Percentiles rank a stretch among this genome's conserved stretches.
phyloP scores from a whole-genome alignment of 73 alveolate species.

The Stentor coeruleus region DNA sequence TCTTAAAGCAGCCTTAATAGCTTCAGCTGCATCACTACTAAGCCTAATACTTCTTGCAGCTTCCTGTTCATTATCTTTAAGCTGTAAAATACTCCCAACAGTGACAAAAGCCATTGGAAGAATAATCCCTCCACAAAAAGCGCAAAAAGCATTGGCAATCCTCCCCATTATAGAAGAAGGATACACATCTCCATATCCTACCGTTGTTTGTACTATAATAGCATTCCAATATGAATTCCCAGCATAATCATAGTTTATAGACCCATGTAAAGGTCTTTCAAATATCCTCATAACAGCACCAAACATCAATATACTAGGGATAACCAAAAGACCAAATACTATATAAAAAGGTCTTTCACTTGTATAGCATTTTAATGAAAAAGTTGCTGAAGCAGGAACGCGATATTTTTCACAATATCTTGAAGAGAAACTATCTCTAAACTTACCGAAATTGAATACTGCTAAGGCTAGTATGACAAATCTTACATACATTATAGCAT shows the following conservation, averaged over 20 bases:
- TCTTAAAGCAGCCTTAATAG: not conserved
- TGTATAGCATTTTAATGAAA: not conserved
- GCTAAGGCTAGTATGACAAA: not conserved
- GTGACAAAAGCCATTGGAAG: not conserved
- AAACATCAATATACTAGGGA: slow-evolving; percentile 15
- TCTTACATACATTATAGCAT: slow-evolving; percentile 15
- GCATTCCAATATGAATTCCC: not conserved
- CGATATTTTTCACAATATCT: slow-evolving; percentile 13
- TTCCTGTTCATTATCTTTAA: not conserved
- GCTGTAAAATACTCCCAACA: not conserved
- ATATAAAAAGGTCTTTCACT: not conserved
- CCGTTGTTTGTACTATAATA: not conserved
- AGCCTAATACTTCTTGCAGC: not conserved
- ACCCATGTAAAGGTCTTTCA: slow-evolving; percentile 4
- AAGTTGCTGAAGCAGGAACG: slow-evolving; percentile 16
- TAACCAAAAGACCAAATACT: not conserved
- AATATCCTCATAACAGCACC: slow-evolving; percentile 13
- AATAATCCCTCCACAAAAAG: not conserved
- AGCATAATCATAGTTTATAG: not conserved
- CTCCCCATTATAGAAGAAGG: slow-evolving; percentile 22
- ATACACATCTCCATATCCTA: slow-evolving; percentile 11
- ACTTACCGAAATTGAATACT: not conserved
- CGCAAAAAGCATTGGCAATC: slow-evolving; percentile 11
- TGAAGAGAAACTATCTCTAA: not conserved
- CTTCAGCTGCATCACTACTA: not conserved